These are phyloP conservation scores for Boletus sensibilis DNA, from an alignment of 768 basidiomycete species.

Conservation along the genomic window DNA sequence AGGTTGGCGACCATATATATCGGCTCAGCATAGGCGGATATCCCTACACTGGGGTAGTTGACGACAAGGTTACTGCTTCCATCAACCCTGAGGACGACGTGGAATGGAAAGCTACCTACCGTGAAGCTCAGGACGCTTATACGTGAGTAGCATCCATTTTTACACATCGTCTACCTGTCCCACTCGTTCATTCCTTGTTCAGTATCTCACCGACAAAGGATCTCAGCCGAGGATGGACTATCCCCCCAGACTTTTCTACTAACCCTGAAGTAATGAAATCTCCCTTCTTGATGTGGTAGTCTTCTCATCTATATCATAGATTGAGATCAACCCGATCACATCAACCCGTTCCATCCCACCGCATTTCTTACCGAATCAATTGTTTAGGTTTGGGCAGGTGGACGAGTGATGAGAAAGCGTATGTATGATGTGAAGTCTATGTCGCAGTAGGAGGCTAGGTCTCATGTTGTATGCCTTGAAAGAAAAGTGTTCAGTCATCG, in stretches of 20 bases:
- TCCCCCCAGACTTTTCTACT: fast-evolving
- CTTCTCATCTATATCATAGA: not conserved
- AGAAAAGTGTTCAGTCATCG: not conserved
- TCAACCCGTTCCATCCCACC: fast-evolving
- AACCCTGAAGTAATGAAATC: not conserved
- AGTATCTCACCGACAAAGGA: not conserved
- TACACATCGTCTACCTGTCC: not conserved
- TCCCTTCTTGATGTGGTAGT: not conserved
- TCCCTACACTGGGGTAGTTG: not conserved
- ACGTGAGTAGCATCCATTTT: not conserved
- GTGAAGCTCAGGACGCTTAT: not conserved
- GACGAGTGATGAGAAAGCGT: too few species aligned
- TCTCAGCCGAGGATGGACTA: not conserved
- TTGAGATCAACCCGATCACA: not conserved
- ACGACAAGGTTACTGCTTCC: not conserved
- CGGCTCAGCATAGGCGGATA: not conserved
- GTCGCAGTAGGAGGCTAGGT: not conserved
- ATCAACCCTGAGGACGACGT: not conserved
- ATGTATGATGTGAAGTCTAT: not conserved
- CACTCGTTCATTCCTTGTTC: not conserved
- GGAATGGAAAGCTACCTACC: not conserved
- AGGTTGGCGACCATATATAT: not conserved
- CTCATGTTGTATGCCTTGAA: not conserved
- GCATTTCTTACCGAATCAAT: too few species aligned
- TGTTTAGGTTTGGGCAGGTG: too few species aligned